Evolutionary conservation across 257 asterid genomes (phyloP).

Genomic region (Oldenlandia corymbosa): DNA sequence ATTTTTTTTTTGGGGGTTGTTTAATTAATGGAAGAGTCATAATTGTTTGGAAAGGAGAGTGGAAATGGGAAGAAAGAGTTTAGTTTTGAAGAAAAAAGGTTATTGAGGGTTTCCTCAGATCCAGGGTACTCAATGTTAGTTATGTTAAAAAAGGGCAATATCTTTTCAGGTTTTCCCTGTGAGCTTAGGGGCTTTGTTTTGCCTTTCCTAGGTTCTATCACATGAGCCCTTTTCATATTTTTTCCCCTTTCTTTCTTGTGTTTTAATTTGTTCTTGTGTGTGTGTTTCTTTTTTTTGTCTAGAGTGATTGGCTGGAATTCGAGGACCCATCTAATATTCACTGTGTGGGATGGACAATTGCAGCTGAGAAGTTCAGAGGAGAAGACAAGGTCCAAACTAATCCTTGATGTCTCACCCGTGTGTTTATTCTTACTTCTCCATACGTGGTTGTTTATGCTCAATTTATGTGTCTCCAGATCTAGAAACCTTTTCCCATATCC

Average conservation of each 20-base stretch:
- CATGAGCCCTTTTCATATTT: conserved; percentile 32
- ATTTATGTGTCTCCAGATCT: conserved; percentile 43
- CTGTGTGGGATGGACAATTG: conserved; percentile 4
- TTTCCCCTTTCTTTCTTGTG: conserved; percentile 15
- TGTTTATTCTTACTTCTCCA: conserved; percentile 23
- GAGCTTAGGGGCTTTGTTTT: conserved; percentile 46
- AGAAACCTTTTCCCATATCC: conserved; percentile 22
- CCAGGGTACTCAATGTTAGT: conserved; percentile 57
- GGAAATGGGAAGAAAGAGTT: conserved; percentile 26
- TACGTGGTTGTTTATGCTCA: conserved; percentile 34
- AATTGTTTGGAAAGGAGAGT: conserved; percentile 38
- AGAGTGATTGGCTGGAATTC: conserved; percentile 35
- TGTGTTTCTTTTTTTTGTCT: conserved; percentile 5
- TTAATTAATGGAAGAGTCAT: conserved; percentile 23
- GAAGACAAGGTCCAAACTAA: conserved; percentile 20
- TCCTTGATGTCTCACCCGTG: conserved; percentile 24
- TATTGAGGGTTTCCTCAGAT: conserved; percentile 84
- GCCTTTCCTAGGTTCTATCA: conserved; percentile 42
- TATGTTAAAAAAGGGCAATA: conserved; percentile 31
- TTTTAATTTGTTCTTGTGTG: conserved; percentile 23
- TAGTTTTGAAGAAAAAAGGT: conserved; percentile 39
- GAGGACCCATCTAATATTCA: conserved; percentile 24
- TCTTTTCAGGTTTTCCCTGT: conserved; percentile 66
- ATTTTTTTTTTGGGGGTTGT: conserved; percentile 18
- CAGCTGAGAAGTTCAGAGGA: conserved; percentile 23